phyloP scores from a whole-genome alignment of 306 rosid species.

The Biancaea sappan region DNA sequence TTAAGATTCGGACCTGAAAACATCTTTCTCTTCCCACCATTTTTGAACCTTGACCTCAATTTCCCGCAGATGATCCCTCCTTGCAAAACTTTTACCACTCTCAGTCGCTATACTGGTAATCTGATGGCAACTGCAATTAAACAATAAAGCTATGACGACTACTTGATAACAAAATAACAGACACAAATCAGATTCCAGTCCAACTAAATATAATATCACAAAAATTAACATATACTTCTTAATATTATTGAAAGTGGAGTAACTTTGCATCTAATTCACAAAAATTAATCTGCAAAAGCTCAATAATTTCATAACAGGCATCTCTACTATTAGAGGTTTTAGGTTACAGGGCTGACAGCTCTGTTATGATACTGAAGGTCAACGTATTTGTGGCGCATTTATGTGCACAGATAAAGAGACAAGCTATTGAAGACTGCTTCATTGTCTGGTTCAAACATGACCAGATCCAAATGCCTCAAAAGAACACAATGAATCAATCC shows the following conservation, averaged over 20 bases:
- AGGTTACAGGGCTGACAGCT: not conserved
- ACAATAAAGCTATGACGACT: not conserved
- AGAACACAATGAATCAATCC: not conserved
- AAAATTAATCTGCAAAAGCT: not conserved
- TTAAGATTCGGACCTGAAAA: slow-evolving; percentile 79
- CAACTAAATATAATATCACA: not conserved
- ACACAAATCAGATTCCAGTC: slow-evolving; percentile 19
- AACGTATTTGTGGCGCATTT: not conserved
- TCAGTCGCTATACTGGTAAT: slow-evolving; percentile 66
- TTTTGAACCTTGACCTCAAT: slow-evolving; percentile 64
- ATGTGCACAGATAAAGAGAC: not conserved
- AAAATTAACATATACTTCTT: not conserved
- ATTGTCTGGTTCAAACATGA: not conserved
- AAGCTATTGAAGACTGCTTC: not conserved
- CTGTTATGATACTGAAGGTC: not conserved
- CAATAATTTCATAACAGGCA: not conserved
- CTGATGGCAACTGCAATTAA: slow-evolving; percentile 50
- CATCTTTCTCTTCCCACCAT: slow-evolving; percentile 84
- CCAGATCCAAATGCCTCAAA: not conserved
- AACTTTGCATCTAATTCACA: not conserved
- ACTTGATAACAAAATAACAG: not conserved
- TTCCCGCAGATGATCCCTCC: slow-evolving; percentile 76
- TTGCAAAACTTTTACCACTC: slow-evolving; percentile 69
- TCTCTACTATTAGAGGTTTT: not conserved
- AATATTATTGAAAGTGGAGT: not conserved